These are phyloP conservation scores for Phytomonas sp. DNA, from an alignment of 208 protist genomes.

Conservation along the genomic window DNA sequence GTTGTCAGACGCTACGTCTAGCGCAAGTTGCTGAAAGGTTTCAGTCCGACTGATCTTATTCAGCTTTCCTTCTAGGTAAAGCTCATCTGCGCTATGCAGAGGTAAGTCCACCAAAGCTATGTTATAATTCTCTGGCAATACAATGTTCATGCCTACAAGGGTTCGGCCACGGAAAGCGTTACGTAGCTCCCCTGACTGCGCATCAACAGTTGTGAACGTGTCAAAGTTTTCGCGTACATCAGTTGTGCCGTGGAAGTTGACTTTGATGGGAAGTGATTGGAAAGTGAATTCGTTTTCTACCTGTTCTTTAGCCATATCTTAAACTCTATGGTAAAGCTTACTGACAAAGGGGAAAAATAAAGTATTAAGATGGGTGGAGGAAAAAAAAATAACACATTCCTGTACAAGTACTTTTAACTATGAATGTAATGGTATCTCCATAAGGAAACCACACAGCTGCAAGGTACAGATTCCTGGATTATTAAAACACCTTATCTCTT, in stretches of 20 bases:
- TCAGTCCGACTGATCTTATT: not conserved
- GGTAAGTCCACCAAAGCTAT: slow-evolving; percentile 17
- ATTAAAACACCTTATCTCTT: not conserved
- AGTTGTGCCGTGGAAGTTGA: slow-evolving; percentile 56
- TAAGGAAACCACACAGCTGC: not conserved
- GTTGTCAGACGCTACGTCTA: slow-evolving; percentile 1
- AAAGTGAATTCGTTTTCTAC: slow-evolving; percentile 11
- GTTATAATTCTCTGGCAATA: slow-evolving; percentile 22
- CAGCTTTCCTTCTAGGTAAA: not conserved
- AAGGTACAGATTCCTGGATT: not conserved
- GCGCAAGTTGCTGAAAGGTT: not conserved
- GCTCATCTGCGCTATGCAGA: not conserved
- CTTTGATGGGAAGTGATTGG: slow-evolving; percentile 61
- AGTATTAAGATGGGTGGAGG: not conserved
- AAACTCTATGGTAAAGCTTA: not conserved
- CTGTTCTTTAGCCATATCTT: not conserved
- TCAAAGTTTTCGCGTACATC: slow-evolving; percentile 62
- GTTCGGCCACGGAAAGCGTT: slow-evolving; percentile 25
- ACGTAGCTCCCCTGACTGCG: slow-evolving; percentile 4
- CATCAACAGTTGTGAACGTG: slow-evolving; percentile 16
- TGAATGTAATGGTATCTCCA: not conserved
- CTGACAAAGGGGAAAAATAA: not conserved
- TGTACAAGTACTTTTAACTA: not conserved
- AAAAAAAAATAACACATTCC: not conserved
- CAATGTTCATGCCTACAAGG: slow-evolving; percentile 25